phyloP scores from a whole-genome alignment of 2,329 filamentous ascomycete genomes.

The Pseudogymnoascus sp. region DNA sequence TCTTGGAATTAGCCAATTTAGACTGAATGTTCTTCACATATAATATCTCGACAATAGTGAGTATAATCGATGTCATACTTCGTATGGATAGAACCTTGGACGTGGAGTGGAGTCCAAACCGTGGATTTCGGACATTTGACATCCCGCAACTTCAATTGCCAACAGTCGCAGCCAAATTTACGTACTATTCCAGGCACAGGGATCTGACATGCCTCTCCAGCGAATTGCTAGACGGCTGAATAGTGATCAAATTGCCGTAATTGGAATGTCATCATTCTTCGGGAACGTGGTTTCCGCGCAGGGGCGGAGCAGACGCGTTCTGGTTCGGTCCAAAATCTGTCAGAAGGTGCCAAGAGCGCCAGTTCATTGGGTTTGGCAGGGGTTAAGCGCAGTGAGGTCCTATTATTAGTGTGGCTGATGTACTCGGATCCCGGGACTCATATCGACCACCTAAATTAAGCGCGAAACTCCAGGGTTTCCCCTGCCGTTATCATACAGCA shows the following conservation, averaged over 20 bases:
- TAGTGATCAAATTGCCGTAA: not conserved
- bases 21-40: not conserved
- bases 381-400: not conserved
- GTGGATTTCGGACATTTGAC: not conserved
- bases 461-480: not conserved
- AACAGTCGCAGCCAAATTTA: not conserved
- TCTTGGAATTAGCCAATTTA: conserved; percentile 14
- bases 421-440: not conserved
- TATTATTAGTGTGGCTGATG: conserved; percentile 2
- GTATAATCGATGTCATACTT: not conserved
- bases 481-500: not conserved
- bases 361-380: not conserved
- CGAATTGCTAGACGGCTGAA: not conserved
- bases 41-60: not conserved
- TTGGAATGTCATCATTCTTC: not conserved
- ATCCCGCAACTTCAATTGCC: not conserved
- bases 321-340: not conserved
- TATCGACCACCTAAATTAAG: not conserved
- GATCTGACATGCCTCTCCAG: not conserved
- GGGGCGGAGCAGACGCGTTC: not conserved
- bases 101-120: not conserved
- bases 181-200: not conserved
- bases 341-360: not conserved
- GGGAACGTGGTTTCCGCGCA: not conserved
- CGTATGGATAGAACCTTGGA: not conserved